Evolutionary conservation across 2,329 filamentous ascomycete genomes (phyloP).

Genomic region (Calonectria fujianensis): DNA sequence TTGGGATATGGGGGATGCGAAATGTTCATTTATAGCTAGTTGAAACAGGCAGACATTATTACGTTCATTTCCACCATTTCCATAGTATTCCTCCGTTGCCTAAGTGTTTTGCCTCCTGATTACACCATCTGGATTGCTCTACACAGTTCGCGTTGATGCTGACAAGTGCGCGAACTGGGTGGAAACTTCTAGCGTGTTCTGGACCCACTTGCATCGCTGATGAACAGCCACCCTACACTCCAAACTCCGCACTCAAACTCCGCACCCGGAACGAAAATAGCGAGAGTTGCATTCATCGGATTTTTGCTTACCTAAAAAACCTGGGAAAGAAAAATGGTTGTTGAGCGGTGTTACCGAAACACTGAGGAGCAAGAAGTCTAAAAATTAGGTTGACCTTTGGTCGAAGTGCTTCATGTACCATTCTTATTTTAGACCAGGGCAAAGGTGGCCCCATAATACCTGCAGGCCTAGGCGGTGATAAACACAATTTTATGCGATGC

Average conservation of each 20-base stretch:
- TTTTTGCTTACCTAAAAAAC: too few species aligned
- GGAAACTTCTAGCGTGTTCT: background rate
- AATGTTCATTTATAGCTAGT: constrained; percentile 57
- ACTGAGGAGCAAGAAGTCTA: too few species aligned
- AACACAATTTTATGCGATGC: too few species aligned
- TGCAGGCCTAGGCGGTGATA: too few species aligned
- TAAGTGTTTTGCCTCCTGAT: background rate
- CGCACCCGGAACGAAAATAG: background rate
- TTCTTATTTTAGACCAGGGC: too few species aligned
- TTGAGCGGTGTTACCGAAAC: too few species aligned
- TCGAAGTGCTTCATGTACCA: too few species aligned
- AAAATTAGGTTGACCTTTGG: too few species aligned
- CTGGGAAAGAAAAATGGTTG: background rate
- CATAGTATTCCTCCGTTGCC: background rate
- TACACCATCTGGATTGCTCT: background rate
- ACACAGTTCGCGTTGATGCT: background rate
- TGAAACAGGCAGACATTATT: constrained; percentile 29
- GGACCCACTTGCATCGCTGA: background rate
- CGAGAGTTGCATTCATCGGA: too few species aligned
- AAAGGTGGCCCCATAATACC: too few species aligned
- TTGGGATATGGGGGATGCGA: constrained; percentile 38
- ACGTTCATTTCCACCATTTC: constrained; percentile 45
- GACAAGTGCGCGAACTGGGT: background rate
- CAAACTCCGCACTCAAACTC: background rate
- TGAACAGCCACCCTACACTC: background rate